Conservation (phyloP, 345 rosid species). For the Melaleuca alternifolia region DNA sequence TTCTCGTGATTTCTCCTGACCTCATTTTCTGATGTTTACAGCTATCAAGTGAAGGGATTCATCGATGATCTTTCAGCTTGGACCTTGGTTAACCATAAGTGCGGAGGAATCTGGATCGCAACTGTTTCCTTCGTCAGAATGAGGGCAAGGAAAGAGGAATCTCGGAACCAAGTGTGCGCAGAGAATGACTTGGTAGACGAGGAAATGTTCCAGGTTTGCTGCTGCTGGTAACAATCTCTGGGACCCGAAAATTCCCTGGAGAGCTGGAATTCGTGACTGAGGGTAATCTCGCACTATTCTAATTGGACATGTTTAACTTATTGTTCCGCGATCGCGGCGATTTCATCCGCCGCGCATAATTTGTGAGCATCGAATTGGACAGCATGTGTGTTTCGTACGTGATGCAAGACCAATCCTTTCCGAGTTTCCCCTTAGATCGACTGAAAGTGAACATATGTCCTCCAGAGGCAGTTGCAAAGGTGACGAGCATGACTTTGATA, state of each 20-base stretch:
- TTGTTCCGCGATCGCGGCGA: not conserved
- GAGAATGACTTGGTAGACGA: not conserved
- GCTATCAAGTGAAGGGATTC: no score
- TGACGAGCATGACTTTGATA: not conserved
- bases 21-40: no score
- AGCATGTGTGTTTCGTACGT: not conserved
- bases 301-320: not conserved
- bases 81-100: no score
- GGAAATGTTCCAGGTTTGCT: not conserved
- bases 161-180: not conserved
- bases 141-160: no score
- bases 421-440: not conserved
- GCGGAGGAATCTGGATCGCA: no score
- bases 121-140: no score
- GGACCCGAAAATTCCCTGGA: not conserved
- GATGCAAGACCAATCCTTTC: not conserved
- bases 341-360: not conserved
- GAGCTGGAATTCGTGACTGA: not conserved
- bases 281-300: not conserved
- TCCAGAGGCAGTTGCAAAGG: constrained; percentile 3
- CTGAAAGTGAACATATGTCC: not conserved
- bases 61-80: no score
- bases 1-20: no score
- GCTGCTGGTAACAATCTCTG: not conserved
- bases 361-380: not conserved